Evolutionary conservation across 1,139 yeast species (phyloP), one percentile per base, ranked within the genome.

Genomic region (Scheffersomyces quercinus): DNA sequence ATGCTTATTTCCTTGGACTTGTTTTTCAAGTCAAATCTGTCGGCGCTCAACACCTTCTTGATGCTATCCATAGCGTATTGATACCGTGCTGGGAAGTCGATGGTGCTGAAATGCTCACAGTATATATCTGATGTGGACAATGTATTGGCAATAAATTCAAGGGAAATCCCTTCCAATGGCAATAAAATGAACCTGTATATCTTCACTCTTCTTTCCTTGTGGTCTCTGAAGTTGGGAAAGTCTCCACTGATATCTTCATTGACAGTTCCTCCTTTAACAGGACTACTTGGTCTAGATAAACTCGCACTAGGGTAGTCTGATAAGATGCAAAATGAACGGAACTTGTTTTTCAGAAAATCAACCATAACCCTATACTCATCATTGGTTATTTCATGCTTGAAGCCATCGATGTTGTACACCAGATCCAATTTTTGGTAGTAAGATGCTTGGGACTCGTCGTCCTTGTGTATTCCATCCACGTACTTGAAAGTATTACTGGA

Each of bases 271-370:
- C 56, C 58, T 30, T 56, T 56, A 3, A 49, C 47, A 1, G 62
- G 60, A 12, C 58, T 51, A 4, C 45, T 39, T 3, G 62, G 55
- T 13, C 60, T 42, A 7, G 56, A 49, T 24, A 56, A 41, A 8
- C 46, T 53, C 7, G 51, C 52, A 29, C 57, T 59, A 5, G 88
- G 86, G 4, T 49, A 50, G 20, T 67, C 80, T 5, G 81, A 65
- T 28, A 84, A 59, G 5, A 84, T 71, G 53, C 86, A 76, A 54
- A 76, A 59, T 1, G 86, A 68, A 40, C 91, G 67, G 56, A 83
- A 84, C 59, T 81, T 79, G 64, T 84, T 84, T 56, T 82, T 83
- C 36, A 69, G 60, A 73, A 81, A 84, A 58, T 84, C 90, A 28
- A 82, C 74, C 44, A 83, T 65, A 15, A 84, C 79, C 30, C 88